Percentiles rank a stretch among this genome's conserved stretches.
phyloP scores from a whole-genome alignment of 2,329 filamentous ascomycete species.

The Ceratocystis ficicola region DNA sequence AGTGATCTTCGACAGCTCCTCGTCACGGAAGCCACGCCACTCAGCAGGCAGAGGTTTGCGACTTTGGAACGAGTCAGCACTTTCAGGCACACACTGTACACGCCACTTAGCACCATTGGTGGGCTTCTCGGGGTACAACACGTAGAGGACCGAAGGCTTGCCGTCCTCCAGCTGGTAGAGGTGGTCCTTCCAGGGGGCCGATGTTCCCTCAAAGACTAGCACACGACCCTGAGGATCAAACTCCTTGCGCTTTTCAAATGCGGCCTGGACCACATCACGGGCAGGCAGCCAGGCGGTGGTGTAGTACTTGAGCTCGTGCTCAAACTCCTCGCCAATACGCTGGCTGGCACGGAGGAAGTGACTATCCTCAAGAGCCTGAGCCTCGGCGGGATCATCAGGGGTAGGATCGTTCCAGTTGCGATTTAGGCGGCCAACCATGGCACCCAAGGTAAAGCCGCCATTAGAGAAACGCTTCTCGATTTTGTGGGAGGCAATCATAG shows the following conservation, averaged over 20 bases:
- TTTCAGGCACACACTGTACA: conserved; percentile 79
- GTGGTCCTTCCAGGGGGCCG: conserved; percentile 93
- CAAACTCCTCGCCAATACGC: conserved; percentile 83
- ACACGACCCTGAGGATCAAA: conserved; percentile 66
- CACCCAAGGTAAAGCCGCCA: conserved; percentile 71
- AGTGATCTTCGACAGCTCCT: conserved; percentile 61
- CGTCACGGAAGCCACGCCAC: conserved; percentile 85
- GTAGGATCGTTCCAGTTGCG: conserved; percentile 61
- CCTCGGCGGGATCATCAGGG: conserved; percentile 37
- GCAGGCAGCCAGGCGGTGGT: conserved; percentile 74
- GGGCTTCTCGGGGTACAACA: conserved; percentile 78
- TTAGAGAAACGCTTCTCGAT: conserved; percentile 73
- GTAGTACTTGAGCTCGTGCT: conserved; percentile 66
- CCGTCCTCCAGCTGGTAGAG: conserved; percentile 71
- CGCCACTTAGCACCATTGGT: conserved; percentile 74
- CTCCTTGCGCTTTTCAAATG: conserved; percentile 56
- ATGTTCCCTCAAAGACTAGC: conserved; percentile 63
- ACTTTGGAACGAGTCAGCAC: conserved; percentile 78
- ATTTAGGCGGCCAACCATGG: conserved; percentile 71
- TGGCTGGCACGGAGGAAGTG: conserved; percentile 65
- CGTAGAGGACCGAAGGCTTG: conserved; percentile 57
- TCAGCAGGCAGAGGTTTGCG: conserved; percentile 79
- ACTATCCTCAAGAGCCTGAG: conserved; percentile 64
- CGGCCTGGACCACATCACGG: conserved; percentile 60
- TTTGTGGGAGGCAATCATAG: conserved; percentile 54